These are phyloP conservation scores for Spergularia azorica DNA, from an alignment of 179 eudicot genomes.

Conservation along the genomic window DNA sequence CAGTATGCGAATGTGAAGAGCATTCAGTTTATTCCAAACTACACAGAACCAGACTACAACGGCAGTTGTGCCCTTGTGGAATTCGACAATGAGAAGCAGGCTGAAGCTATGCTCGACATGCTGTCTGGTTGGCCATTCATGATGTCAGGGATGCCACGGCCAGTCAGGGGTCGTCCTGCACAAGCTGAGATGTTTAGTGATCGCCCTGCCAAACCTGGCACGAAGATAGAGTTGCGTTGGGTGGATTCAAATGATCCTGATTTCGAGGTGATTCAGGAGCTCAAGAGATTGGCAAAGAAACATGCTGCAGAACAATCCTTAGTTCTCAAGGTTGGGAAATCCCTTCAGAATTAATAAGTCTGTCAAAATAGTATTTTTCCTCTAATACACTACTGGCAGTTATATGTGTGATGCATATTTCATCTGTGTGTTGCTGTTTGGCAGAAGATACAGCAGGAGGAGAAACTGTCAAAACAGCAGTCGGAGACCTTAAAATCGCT, in stretches of 20 bases:
- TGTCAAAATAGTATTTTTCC: neutral
- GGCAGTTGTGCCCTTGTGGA: conserved; percentile 58
- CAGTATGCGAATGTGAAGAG: conserved; percentile 53
- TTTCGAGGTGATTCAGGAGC: conserved; percentile 48
- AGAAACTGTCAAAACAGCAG: conserved; percentile 59
- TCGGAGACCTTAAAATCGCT: conserved; percentile 41
- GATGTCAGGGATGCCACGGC: conserved; percentile 83
- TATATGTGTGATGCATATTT: neutral
- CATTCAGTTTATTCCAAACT: conserved; percentile 52
- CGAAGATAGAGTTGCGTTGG: conserved; percentile 45
- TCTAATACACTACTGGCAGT: neutral
- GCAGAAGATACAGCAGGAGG: conserved; percentile 51
- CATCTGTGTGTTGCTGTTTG: neutral
- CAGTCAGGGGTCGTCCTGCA: conserved; percentile 58
- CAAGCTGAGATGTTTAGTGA: conserved; percentile 61
- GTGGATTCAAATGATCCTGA: conserved; percentile 52
- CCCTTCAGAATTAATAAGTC: neutral
- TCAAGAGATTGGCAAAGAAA: conserved; percentile 40
- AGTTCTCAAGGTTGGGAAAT: conserved; percentile 44
- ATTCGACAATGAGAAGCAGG: conserved; percentile 39
- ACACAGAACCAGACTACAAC: conserved; percentile 31
- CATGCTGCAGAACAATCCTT: conserved; percentile 52
- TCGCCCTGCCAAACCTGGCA: conserved; percentile 62
- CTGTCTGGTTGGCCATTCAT: conserved; percentile 50
- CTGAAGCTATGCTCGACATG: conserved; percentile 31